Conservation (phyloP, 2,329 filamentous ascomycete species). For the Thielaviopsis cerberus region DNA sequence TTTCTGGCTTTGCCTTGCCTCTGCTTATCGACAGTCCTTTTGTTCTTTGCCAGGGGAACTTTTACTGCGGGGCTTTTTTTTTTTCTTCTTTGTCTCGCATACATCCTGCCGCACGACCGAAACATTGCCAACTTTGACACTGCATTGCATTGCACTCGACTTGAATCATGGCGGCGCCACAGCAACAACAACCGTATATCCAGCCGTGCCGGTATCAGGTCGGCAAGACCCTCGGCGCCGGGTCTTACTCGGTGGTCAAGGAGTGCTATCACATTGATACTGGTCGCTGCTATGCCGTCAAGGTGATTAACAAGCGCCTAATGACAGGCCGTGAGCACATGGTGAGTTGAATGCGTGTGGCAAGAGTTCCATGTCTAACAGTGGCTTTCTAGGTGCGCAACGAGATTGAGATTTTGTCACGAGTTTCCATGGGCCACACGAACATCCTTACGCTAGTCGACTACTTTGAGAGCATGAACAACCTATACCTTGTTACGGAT, state of each 20-base stretch:
- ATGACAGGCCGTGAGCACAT: constrained; percentile 98
- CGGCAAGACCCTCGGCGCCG: constrained; percentile 88
- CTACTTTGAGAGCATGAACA: constrained; percentile 99
- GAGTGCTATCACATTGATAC: constrained; percentile 98
- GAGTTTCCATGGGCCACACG: constrained; percentile 96
- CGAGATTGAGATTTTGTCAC: constrained; percentile 92
- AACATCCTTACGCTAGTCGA: constrained; percentile 96
- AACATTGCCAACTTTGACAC: background rate
- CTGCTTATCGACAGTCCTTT: background rate
- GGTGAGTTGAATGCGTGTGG: constrained; percentile 34
- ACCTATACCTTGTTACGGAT: constrained; percentile 93
- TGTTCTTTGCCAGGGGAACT: background rate
- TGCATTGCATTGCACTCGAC: too few species aligned
- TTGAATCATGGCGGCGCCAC: background rate
- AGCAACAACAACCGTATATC: constrained; percentile 37
- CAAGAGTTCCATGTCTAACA: background rate
- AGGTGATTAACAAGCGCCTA: constrained; percentile 96
- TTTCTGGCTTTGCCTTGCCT: too few species aligned
- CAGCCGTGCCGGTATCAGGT: constrained; percentile 98
- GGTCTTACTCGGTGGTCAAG: constrained; percentile 95
- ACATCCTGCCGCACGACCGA: background rate
- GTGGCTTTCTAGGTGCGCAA: constrained; percentile 54
- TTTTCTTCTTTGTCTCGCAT: background rate
- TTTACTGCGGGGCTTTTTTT: constrained; percentile 3
- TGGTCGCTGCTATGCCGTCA: constrained; percentile 91